Evolutionary conservation across 2,329 filamentous ascomycete genomes (phyloP), one percentile per base, ranked within the genome.

Genomic region (Hypoxylon sp.): DNA sequence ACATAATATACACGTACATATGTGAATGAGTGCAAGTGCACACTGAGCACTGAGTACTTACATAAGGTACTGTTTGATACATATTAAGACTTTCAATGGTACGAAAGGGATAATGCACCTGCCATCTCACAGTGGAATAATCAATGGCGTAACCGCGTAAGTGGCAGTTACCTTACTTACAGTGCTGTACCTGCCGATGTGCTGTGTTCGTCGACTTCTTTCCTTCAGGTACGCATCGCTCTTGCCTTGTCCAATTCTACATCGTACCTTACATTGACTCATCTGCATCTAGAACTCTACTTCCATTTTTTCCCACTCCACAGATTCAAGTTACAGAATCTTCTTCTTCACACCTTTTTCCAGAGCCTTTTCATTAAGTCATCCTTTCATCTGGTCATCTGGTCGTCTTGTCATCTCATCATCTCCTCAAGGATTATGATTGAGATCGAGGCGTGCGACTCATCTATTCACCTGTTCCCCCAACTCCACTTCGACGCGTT

Each of bases 361-460:
- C 17, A 21, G 17, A 43, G 17, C 14, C 38, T 19, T 19, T 9
- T 43, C 38, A 11, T 43, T 9, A 57, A 30, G 5, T 30, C 6
- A 30, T 30, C 28, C 28, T 30, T 1, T 30, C 28, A 30, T 9
- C 28, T 30, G 28, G 28, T 30, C 28, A 7, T 30, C 28, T 30
- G 5, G 5, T 30, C 28, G 6, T 30, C 28, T 9, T 6, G 6
- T 9, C 38, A 41, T 19, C 17, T 43, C 17, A 3, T 43, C 17
- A 57, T 51, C 13, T 51, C 13, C 32, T 21, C 56, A 34, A 19
- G 21, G 3, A 36, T 3, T 21, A n/a, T 41, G 14, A 21, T 21
- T 19, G 19, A 49, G 14, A 21, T 21, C 25, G 19, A 25, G 30
- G 23, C 53, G 52, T 48, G 57, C 58, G 50, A 60, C 21, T 63